Evolutionary conservation across 2,329 filamentous ascomycete genomes (phyloP), one percentile per base, ranked within the genome.

Genomic region (Penicillium sp.): DNA sequence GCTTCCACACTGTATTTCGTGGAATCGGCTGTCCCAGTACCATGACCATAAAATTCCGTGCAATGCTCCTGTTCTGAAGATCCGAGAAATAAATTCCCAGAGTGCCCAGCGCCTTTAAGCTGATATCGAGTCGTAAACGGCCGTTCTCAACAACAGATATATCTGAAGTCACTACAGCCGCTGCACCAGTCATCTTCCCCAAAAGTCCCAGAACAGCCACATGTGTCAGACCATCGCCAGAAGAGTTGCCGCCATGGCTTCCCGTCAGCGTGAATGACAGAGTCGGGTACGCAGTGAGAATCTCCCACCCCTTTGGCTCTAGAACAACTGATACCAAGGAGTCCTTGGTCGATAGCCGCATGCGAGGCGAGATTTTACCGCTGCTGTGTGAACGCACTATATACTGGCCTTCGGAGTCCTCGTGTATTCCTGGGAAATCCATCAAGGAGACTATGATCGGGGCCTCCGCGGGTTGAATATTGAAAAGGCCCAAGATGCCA

Each of bases 141-240:
- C 85, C 85, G 55, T 84, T 87, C 8, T 81, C 77, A 35, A 82
- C 74, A 63, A 86, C 70, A 34, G 81, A 81, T 43, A 87, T 81
- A 29, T 82, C 79, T n/a, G 79, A 86, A 37, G 79, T 80, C 1
- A 88, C 77, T 8, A 96, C 81, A 0, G 91, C 92, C 1, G 90
- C 92, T 1, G 88, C 85, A 0, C 92, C 93, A 0, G 91, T 91
- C 89, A 97, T 96, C 73, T 97, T 96, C 2, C 84, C 89, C 4
- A 96, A 62, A 2, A 97, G 78, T 0, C 93, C 93, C 1, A 97
- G 73, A 18, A 88, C 86, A 0, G 90, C 86, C 2, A 92, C 78
- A 42, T 73, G 61, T 5, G 68, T 72, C 5, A 59, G 48, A 3
- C 29, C 59, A 29, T 75, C 76, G 0, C 87, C 76, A 0, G 72